Evolutionary conservation across 192 early-diverging fungal genomes (phyloP).

Genomic region (Helicostylum pulchrum): DNA sequence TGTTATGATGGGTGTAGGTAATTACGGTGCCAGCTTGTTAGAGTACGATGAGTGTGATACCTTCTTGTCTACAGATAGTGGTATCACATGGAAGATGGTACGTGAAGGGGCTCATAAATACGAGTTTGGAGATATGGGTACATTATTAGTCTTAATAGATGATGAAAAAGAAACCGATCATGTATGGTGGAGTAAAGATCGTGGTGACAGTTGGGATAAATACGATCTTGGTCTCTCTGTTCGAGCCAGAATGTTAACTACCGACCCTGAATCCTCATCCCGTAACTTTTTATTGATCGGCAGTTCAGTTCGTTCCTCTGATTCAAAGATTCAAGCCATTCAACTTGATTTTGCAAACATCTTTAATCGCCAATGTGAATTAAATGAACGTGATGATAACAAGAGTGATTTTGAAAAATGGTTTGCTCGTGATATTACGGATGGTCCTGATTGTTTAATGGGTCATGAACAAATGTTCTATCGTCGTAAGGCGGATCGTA

Average conservation of each 20-base stretch:
- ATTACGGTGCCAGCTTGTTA: conserved; percentile 68
- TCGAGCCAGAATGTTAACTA: conserved; percentile 64
- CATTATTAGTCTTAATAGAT: conserved; percentile 72
- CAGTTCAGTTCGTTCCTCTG: conserved; percentile 16
- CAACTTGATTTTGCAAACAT: conserved; percentile 69
- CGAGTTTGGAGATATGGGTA: conserved; percentile 81
- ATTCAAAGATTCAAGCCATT: conserved; percentile 39
- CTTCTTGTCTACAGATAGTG: conserved; percentile 83
- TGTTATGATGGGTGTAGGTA: conserved; percentile 88
- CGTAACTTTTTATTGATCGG: conserved; percentile 66
- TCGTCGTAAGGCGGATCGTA: conserved; percentile 70
- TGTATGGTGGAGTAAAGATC: conserved; percentile 74
- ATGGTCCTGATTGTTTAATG: conserved; percentile 78
- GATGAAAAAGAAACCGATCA: conserved; percentile 48
- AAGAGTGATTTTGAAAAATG: conserved; percentile 73
- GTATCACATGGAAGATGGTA: conserved; percentile 68
- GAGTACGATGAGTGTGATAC: conserved; percentile 79
- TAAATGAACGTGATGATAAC: conserved; percentile 53
- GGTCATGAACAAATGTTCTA: conserved; percentile 71
- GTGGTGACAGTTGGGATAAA: conserved; percentile 70
- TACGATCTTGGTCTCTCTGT: conserved; percentile 45
- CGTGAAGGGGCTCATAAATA: conserved; percentile 75
- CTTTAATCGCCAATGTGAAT: conserved; percentile 63
- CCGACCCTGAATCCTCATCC: conserved; percentile 79
- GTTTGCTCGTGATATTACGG: conserved; percentile 53